Evolutionary conservation across 2,329 filamentous ascomycete genomes (phyloP), one percentile per base, ranked within the genome.

Genomic region (Penicillium sp.): DNA sequence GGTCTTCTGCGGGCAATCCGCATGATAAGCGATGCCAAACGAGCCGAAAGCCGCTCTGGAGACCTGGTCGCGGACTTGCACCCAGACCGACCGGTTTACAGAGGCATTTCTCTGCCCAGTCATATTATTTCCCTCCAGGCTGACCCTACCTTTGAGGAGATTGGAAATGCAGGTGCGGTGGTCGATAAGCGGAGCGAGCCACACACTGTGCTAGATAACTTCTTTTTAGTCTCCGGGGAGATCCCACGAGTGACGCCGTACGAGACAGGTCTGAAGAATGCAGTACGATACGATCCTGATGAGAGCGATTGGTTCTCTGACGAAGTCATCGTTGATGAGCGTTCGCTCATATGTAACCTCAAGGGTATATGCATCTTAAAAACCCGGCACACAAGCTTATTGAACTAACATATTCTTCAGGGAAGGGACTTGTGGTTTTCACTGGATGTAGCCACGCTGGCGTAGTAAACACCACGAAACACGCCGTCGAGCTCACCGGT

Each of bases 371-470:
- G 17, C 12, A 7, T 19, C 38, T n/a, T 15, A 9, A n/a, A 13
- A n/a, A n/a, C 1, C 4, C 12, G 22, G 3, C 15, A 28, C 2
- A n/a, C 2, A 39, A 3, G 12, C 19, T n/a, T 35, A n/a, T 17
- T 15, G n/a, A 40, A 3, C 31, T 45, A 33, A 48, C 17, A 41
- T 12, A 1, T 21, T 46, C 35, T 28, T 3, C 45, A 76, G 75
- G 64, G 12, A 75, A 74, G 53, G 77, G 77, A 0, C 67, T 80
- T 3, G 73, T 80, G 2, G 66, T 80, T 19, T 77, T 80, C 57
- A 78, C 77, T 0, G 77, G 77, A 10, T 80, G 77, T 63, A 77
- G 74, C 54, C 77, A 80, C 49, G 75, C 77, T 0, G 77, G 77
- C 0, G 73, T 80, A 7, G 72, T 80, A 46, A 80, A 80, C 56